Evolutionary conservation across 805 yeast genomes (phyloP), one percentile per base, ranked within the genome.

Genomic region (Yarrowia phangngaensis): DNA sequence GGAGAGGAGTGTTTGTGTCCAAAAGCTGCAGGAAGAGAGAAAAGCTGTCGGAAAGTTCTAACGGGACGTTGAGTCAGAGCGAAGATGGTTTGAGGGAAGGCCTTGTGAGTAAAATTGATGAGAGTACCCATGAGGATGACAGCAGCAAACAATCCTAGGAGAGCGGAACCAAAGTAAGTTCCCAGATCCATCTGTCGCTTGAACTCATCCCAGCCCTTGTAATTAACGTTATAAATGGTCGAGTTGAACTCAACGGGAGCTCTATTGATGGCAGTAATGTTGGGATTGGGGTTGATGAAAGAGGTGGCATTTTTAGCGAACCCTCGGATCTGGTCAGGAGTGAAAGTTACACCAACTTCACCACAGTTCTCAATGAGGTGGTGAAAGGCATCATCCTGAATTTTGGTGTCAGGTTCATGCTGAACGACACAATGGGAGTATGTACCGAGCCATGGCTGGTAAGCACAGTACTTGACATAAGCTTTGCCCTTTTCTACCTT

Each of bases 11-110:
- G 70, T 12, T 51, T 51, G 19, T 53, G 54, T 13, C 61, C 58
- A n/a, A 58, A 38, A 4, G 62, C 43, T 3, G 70, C 65, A 1
- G 70, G 70, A 14, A 67, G 43, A 1, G 67, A 56, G 8, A 67
- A 28, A 11, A 34, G 30, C 46, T 59, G 57, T 13, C 68, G 58
- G 17, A 66, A 19, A 8, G 35, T 29, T 20, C 20, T 41, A 22
- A 41, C 48, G 8, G 48, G 48, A 29, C 48, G n/a, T 16, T 41
- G 34, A 11, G 48, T 41, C 16, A 41, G 29, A 2, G 34, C 26
- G 20, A 41, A 41, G 22, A 41, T 14, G 17, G 29, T 6, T 20
- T 29, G 35, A 3, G 48, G 48, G 29, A 29, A 41, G 3, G 62
- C 56, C 3, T 55, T 49, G 15, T 52, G 38, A 12, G 53, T 31